Percentiles rank a stretch among this genome's conserved stretches.
phyloP scores from a whole-genome alignment of 257 asterid genomes.

The Solanum medicagineum region DNA sequence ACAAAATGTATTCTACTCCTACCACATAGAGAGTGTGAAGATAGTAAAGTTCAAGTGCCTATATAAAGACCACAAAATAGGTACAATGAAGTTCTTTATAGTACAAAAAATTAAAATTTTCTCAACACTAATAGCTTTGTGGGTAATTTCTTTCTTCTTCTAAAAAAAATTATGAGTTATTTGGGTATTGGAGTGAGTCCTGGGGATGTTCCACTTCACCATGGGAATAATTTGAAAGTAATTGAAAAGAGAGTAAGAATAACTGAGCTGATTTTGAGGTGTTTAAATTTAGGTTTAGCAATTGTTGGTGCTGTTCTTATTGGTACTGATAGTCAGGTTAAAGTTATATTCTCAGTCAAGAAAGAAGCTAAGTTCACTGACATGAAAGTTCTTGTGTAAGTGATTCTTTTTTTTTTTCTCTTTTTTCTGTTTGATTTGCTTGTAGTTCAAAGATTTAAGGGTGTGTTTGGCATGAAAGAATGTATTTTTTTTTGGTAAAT shows the following conservation, averaged over 20 bases:
- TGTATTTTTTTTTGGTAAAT: not conserved
- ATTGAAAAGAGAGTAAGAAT: conserved; percentile 61
- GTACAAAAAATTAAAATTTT: not conserved
- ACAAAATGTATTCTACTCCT: not conserved
- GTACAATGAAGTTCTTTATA: not conserved
- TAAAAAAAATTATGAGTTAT: conserved; percentile 39
- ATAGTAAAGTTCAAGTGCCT: not conserved
- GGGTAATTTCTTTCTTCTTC: not conserved
- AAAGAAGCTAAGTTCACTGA: conserved; percentile 85
- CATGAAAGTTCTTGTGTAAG: conserved; percentile 93
- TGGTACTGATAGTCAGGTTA: conserved; percentile 70
- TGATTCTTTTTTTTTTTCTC: not conserved
- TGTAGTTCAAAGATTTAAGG: too few species aligned
- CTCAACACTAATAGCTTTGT: not conserved
- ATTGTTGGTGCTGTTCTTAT: conserved; percentile 62
- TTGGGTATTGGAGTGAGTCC: conserved; percentile 97
- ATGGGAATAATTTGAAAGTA: conserved; percentile 65
- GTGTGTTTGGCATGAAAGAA: too few species aligned
- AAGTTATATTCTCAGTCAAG: conserved; percentile 64
- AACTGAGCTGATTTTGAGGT: conserved; percentile 55
- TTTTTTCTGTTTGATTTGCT: not conserved
- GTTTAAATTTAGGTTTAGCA: conserved; percentile 56
- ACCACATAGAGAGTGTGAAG: not conserved
- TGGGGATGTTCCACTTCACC: conserved; percentile 75
- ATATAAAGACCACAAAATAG: not conserved